phyloP scores from a whole-genome alignment of 2,329 filamentous ascomycete species.

The Allantophomopsis cytisporea region DNA sequence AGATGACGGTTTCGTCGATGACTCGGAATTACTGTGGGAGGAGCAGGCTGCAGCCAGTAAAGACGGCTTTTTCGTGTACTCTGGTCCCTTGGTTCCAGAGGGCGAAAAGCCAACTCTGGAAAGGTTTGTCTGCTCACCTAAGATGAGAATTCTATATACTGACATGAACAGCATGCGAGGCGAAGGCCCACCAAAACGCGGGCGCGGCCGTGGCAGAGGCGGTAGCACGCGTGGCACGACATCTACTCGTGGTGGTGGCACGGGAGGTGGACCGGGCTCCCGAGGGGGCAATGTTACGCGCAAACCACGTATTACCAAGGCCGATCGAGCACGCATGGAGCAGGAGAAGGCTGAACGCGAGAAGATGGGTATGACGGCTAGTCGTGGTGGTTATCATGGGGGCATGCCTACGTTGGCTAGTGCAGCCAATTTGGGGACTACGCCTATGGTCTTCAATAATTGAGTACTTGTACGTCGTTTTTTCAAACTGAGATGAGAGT shows the following conservation, averaged over 20 bases:
- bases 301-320: conserved; percentile 78
- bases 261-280: conserved; percentile 26
- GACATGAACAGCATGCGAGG: conserved; percentile 30
- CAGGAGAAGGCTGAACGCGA: conserved; percentile 70
- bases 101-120: conserved; percentile 62
- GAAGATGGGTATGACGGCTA: conserved; percentile 17
- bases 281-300: conserved; percentile 61
- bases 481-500: too few species aligned
- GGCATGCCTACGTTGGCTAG: conserved; percentile 13
- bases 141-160: too few species aligned
- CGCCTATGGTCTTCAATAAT: conserved; percentile 19
- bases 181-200: conserved; percentile 61
- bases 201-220: conserved; percentile 28
- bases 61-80: conserved; percentile 97
- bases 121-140: conserved; percentile 1
- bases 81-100: conserved; percentile 78
- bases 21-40: conserved; percentile 91
- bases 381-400: conserved; percentile 7
- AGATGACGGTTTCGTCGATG: conserved; percentile 77
- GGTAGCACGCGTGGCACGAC: conserved; percentile 27
- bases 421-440: conserved; percentile 14
- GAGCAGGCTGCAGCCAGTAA: conserved; percentile 87
- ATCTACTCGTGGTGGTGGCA: conserved; percentile 54
- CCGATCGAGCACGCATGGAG: conserved; percentile 69
- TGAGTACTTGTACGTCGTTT: conserved; percentile 1